phyloP scores from a whole-genome alignment of 768 basidiomycete species.

The Mycena indigotica region DNA sequence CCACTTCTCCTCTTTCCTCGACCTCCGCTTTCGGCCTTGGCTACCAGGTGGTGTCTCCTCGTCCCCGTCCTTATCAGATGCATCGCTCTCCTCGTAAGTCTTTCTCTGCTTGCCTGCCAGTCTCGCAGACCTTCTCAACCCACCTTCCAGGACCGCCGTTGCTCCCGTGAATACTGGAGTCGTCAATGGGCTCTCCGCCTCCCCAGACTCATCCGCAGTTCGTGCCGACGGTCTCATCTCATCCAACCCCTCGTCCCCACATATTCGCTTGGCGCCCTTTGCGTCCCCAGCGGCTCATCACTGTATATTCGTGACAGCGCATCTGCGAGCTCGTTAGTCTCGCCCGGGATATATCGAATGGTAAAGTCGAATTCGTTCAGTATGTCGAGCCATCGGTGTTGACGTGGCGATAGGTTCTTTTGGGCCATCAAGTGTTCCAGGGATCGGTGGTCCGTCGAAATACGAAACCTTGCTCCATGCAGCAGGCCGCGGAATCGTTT shows the following conservation, averaged over 20 bases:
- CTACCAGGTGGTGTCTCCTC: too few relatives aligned
- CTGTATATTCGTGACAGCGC: slow-evolving; percentile 32
- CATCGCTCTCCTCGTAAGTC: too few relatives aligned
- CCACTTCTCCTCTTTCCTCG: too few relatives aligned
- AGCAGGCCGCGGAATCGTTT: slow-evolving; percentile 31
- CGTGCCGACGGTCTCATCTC: not conserved
- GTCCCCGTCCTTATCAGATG: too few relatives aligned
- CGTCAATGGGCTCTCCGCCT: slow-evolving; percentile 11
- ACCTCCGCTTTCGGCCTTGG: too few relatives aligned
- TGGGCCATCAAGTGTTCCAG: slow-evolving; percentile 33
- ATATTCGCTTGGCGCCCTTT: too few relatives aligned
- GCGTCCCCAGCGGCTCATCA: slow-evolving; percentile 33
- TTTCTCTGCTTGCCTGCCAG: not conserved
- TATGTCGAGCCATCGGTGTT: slow-evolving; percentile 38
- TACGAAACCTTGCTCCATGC: slow-evolving; percentile 27
- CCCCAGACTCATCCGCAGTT: slow-evolving; percentile 15
- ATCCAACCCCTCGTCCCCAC: slow-evolving; percentile 27
- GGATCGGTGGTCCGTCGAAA: slow-evolving; percentile 28
- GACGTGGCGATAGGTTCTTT: slow-evolving; percentile 35
- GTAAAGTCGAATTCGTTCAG: slow-evolving; percentile 28
- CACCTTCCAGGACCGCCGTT: slow-evolving; percentile 11
- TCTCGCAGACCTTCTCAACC: not conserved
- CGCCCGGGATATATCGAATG: slow-evolving; percentile 12
- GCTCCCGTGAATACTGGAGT: slow-evolving; percentile 7
- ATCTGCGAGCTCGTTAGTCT: slow-evolving; percentile 32